Percentiles rank a stretch among this genome's conserved stretches.
These are phyloP conservation scores for Penicillium canariense DNA, from an alignment of 495 filamentous ascomycete genomes.

Conservation along the genomic window DNA sequence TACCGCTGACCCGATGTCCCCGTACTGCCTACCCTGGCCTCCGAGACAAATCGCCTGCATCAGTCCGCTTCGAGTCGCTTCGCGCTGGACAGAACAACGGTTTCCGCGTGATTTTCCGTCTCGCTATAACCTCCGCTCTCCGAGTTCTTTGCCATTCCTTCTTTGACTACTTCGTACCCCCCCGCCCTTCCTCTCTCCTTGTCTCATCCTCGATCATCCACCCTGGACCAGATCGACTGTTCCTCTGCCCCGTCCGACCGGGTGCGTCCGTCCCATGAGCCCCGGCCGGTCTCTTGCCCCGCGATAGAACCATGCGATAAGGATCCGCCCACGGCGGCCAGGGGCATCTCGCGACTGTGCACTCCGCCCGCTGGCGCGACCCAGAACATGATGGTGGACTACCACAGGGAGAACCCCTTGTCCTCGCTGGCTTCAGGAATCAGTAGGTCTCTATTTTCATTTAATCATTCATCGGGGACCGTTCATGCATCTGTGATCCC, in stretches of 20 bases:
- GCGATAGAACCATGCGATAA: constrained; percentile 36
- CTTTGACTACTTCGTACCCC: background rate
- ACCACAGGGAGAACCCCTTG: constrained; percentile 33
- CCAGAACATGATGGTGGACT: constrained; percentile 40
- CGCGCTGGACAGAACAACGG: background rate
- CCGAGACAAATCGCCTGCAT: constrained; percentile 19
- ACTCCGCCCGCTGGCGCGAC: constrained; percentile 17
- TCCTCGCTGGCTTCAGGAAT: constrained; percentile 32
- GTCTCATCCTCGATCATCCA: constrained; percentile 9
- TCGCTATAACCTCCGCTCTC: background rate
- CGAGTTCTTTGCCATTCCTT: background rate
- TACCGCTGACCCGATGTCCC: background rate
- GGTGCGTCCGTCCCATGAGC: constrained; percentile 15
- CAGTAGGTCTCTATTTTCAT: constrained; percentile 31
- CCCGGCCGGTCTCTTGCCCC: constrained; percentile 18
- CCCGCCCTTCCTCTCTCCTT: background rate
- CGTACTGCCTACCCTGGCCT: constrained; percentile 7
- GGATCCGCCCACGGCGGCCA: constrained; percentile 19
- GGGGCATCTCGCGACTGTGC: constrained; percentile 28
- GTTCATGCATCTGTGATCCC: constrained; percentile 1
- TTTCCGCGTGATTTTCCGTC: constrained; percentile 4
- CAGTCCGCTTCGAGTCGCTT: constrained; percentile 24
- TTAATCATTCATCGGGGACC: background rate
- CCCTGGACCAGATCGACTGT: constrained; percentile 19
- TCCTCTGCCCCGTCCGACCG: constrained; percentile 11